Evolutionary conservation across 768 basidiomycete genomes (phyloP).

Genomic region (Galerina marginata): DNA sequence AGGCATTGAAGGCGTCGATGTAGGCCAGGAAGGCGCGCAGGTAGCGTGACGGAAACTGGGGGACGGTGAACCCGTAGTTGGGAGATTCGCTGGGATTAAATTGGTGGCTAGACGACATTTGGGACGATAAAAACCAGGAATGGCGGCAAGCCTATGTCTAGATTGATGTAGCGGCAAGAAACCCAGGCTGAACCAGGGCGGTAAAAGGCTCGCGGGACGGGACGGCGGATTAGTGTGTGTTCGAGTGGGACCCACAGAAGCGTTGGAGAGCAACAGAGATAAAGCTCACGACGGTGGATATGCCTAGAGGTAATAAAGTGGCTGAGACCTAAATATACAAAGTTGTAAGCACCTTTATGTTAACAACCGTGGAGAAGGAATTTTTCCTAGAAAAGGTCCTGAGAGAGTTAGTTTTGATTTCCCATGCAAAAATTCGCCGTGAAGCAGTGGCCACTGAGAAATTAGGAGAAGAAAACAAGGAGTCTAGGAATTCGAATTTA

Average conservation of each 20-base stretch:
- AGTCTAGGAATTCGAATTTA: background rate
- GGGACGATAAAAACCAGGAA: background rate
- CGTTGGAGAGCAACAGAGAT: constrained; percentile 11
- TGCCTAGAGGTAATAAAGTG: constrained; percentile 14
- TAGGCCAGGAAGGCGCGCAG: constrained; percentile 39
- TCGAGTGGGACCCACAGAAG: constrained; percentile 4
- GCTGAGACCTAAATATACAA: constrained; percentile 4
- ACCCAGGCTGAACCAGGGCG: background rate
- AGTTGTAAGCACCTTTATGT: constrained; percentile 21
- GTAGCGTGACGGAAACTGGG: constrained; percentile 36
- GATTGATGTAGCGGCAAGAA: background rate
- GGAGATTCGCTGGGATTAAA: constrained; percentile 33
- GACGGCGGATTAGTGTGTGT: background rate
- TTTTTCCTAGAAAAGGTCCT: constrained; percentile 21
- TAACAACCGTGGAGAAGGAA: constrained; percentile 11
- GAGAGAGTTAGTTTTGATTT: constrained; percentile 17
- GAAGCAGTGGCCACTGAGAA: constrained; percentile 12
- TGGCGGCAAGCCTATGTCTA: background rate
- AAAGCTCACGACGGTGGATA: background rate
- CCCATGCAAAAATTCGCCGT: constrained; percentile 17
- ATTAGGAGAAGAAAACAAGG: constrained; percentile 1
- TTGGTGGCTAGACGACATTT: constrained; percentile 11
- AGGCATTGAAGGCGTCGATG: constrained; percentile 35
- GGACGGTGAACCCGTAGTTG: constrained; percentile 30
- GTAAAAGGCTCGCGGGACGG: constrained; percentile 5